phyloP scores from a whole-genome alignment of 768 basidiomycete genomes.

The Postia placenta region DNA sequence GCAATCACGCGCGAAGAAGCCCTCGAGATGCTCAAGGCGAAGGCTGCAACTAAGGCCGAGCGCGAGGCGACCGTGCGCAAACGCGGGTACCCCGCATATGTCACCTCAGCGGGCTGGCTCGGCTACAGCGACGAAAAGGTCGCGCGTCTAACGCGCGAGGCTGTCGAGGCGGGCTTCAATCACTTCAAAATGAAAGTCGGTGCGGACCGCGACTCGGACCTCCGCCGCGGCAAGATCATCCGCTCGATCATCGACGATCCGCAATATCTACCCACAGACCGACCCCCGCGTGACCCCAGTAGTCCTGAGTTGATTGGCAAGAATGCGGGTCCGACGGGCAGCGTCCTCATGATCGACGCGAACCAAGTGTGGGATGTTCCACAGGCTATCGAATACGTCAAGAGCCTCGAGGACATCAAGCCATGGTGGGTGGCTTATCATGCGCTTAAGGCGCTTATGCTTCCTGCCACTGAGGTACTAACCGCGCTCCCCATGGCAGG shows the following conservation, averaged over 20 bases:
- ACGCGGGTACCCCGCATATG: conserved; percentile 86
- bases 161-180: conserved; percentile 84
- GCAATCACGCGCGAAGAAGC: conserved; percentile 91
- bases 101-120: conserved; percentile 91
- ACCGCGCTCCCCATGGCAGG: conserved; percentile 30
- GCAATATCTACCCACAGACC: conserved; percentile 61
- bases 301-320: conserved; percentile 68
- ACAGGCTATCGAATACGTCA: conserved; percentile 89
- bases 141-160: conserved; percentile 77
- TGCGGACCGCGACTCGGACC: conserved; percentile 71
- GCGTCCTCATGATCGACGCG: conserved; percentile 95
- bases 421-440: conserved; percentile 74
- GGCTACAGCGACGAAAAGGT: conserved; percentile 94
- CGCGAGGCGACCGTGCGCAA: conserved; percentile 72
- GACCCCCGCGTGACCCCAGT: conserved; percentile 51
- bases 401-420: conserved; percentile 67
- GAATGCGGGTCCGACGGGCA: conserved; percentile 91
- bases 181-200: conserved; percentile 99
- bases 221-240: conserved; percentile 83
- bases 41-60: conserved; percentile 69
- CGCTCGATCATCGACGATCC: conserved; percentile 95
- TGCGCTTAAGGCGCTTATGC: not conserved
- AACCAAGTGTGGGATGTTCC: conserved; percentile 97
- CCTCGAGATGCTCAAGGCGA: conserved; percentile 70
- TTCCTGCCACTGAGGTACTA: not conserved